Evolutionary conservation across 2,329 filamentous ascomycete species (phyloP).

Genomic region (Metarhizium sp.): DNA sequence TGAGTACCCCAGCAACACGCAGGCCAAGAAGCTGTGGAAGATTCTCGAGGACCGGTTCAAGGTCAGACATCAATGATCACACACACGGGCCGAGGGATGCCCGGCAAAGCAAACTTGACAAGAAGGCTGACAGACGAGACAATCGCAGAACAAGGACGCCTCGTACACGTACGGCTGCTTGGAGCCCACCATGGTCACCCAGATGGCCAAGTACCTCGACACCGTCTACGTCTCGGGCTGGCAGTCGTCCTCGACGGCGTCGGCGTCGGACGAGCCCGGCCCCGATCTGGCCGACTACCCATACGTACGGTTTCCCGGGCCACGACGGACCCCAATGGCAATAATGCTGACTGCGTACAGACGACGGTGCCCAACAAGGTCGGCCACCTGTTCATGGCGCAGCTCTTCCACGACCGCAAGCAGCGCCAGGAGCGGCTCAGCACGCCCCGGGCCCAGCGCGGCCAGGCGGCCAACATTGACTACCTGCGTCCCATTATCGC

Average conservation of each 20-base stretch:
- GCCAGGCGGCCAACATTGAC: constrained; percentile 70
- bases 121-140: background rate
- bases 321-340: too few species aligned
- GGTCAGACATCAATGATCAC: constrained; percentile 31
- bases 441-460: constrained; percentile 62
- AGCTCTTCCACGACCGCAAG: constrained; percentile 99
- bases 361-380: constrained; percentile 99
- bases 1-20: constrained; percentile 79
- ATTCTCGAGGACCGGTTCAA: constrained; percentile 81
- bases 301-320: constrained; percentile 47
- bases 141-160: constrained; percentile 56
- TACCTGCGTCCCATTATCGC: constrained; percentile 94
- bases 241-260: constrained; percentile 96
- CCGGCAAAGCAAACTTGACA: too few species aligned
- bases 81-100: background rate
- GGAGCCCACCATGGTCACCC: constrained; percentile 96
- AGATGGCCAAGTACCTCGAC: constrained; percentile 98
- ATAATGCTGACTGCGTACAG: constrained; percentile 29
- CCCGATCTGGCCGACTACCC: constrained; percentile 98
- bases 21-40: constrained; percentile 90
- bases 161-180: constrained; percentile 96
- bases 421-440: constrained; percentile 90
- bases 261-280: constrained; percentile 87
- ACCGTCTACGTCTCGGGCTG: constrained; percentile 98
- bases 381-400: constrained; percentile 92